Conservation (phyloP, 208 protist species). For the Trypanosoma mega region DNA sequence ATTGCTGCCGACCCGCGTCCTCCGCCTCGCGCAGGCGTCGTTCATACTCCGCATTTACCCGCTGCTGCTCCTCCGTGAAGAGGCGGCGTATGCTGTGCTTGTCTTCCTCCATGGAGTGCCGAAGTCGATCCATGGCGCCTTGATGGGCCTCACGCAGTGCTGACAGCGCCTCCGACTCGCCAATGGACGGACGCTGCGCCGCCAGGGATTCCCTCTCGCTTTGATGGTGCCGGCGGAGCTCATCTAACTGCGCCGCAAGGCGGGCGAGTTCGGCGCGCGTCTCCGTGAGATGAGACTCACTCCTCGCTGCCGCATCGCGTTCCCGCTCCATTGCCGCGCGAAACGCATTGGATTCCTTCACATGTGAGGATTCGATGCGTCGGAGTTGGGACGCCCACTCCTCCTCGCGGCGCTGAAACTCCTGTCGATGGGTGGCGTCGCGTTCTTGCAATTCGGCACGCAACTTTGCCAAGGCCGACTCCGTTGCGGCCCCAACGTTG, state of each 20-base stretch:
- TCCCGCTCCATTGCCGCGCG: slow-evolving; percentile 57
- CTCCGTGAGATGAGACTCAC: slow-evolving; percentile 66
- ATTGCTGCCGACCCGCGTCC: slow-evolving; percentile 37
- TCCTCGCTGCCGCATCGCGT: slow-evolving; percentile 35
- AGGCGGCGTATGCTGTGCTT: slow-evolving; percentile 50
- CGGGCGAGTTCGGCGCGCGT: slow-evolving; percentile 48
- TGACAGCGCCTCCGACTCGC: no score
- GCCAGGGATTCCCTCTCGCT: no score
- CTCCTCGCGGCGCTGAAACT: slow-evolving; percentile 33
- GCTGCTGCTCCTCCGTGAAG: slow-evolving; percentile 59
- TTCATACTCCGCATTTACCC: slow-evolving; percentile 44
- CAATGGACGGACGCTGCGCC: no score
- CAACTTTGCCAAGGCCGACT: slow-evolving; percentile 35
- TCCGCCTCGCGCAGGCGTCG: slow-evolving; percentile 44
- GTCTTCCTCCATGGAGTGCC: slow-evolving; percentile 77
- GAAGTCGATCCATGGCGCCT: slow-evolving; percentile 48
- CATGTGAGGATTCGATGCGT: slow-evolving; percentile 40
- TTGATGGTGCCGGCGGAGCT: slow-evolving; percentile 35
- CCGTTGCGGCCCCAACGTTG: slow-evolving; percentile 32
- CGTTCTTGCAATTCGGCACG: slow-evolving; percentile 33
- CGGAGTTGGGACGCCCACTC: slow-evolving; percentile 47
- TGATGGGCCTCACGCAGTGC: slow-evolving; percentile 49
- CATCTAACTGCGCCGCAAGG: slow-evolving; percentile 52
- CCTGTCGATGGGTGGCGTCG: slow-evolving; percentile 32
- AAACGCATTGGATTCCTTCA: slow-evolving; percentile 46